Conservation (phyloP, 208 protist species). For the Trichomonas vaginalis region DNA sequence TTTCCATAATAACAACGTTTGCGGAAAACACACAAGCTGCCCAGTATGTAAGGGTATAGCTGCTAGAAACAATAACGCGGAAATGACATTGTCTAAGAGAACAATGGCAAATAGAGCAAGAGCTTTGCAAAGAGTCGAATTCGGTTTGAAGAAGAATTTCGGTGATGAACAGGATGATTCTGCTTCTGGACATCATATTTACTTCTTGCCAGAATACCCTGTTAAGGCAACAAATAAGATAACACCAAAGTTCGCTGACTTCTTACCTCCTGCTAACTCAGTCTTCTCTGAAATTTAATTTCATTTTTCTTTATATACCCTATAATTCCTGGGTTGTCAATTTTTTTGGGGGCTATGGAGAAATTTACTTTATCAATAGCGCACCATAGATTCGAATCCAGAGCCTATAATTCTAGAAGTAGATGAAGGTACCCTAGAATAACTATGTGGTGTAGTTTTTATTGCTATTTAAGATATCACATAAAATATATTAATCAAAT, state of each 20-base stretch:
- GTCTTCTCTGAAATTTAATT: not conserved
- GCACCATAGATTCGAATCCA: too few relatives aligned
- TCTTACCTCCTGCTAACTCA: not conserved
- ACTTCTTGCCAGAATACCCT: conserved; percentile 5
- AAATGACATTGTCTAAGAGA: not conserved
- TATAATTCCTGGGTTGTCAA: too few relatives aligned
- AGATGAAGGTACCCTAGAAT: too few relatives aligned
- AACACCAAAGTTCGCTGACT: not conserved
- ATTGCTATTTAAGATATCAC: too few relatives aligned
- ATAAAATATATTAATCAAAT: too few relatives aligned
- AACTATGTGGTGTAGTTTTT: too few relatives aligned
- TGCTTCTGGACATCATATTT: not conserved
- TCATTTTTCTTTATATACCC: not conserved
- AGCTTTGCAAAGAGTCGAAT: not conserved
- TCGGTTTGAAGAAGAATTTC: not conserved
- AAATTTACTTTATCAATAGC: too few relatives aligned
- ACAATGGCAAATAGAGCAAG: not conserved
- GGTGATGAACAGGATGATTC: not conserved
- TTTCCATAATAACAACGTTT: not conserved
- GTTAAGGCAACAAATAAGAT: not conserved
- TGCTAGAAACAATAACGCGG: not conserved
- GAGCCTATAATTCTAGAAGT: too few relatives aligned
- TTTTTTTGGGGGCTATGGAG: too few relatives aligned
- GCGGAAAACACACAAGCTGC: not conserved
- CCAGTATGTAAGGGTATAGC: not conserved